Percentiles rank a stretch among this genome's conserved stretches.
Evolutionary conservation across 495 filamentous ascomycete species (phyloP).

Genomic region (Endocarpon pusillum): DNA sequence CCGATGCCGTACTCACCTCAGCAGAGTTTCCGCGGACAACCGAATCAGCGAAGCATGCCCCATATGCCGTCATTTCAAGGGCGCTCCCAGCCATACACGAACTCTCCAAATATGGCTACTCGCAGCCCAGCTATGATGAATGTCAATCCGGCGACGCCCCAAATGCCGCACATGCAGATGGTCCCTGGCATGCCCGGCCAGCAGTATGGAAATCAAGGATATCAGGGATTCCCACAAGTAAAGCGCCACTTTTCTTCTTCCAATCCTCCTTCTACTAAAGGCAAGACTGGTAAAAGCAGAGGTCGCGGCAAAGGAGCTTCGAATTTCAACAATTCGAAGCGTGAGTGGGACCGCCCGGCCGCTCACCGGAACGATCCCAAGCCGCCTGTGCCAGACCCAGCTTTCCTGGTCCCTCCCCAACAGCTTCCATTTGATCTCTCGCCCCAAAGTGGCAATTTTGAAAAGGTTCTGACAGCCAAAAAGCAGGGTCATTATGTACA

Average conservation of each 20-base stretch:
- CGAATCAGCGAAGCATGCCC: constrained; percentile 41
- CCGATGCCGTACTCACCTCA: constrained; percentile 52
- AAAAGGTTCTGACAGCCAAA: constrained; percentile 52
- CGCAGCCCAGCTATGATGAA: constrained; percentile 58
- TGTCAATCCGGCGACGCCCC: constrained; percentile 51
- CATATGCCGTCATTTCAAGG: constrained; percentile 50
- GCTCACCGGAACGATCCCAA: too few relatives aligned
- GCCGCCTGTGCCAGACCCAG: constrained; percentile 8
- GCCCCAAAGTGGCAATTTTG: constrained; percentile 51
- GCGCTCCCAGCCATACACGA: constrained; percentile 37
- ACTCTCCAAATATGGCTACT: constrained; percentile 46
- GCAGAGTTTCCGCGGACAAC: constrained; percentile 37
- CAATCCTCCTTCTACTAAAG: neutral
- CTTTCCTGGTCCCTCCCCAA: constrained; percentile 6
- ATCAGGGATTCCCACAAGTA: constrained; percentile 51
- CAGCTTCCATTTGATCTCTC: constrained; percentile 36
- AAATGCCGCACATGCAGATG: constrained; percentile 45
- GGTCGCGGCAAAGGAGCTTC: too few relatives aligned
- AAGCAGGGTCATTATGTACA: too few relatives aligned
- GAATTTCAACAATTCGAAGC: too few relatives aligned
- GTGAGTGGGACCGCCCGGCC: too few relatives aligned
- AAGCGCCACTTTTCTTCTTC: constrained; percentile 35
- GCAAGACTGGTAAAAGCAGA: too few relatives aligned
- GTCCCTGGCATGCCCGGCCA: constrained; percentile 36
- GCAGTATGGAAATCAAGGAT: constrained; percentile 39